These are phyloP conservation scores for Sclerotinia sclerotiorum DNA, from an alignment of 2,329 filamentous ascomycete species.

Conservation along the genomic window DNA sequence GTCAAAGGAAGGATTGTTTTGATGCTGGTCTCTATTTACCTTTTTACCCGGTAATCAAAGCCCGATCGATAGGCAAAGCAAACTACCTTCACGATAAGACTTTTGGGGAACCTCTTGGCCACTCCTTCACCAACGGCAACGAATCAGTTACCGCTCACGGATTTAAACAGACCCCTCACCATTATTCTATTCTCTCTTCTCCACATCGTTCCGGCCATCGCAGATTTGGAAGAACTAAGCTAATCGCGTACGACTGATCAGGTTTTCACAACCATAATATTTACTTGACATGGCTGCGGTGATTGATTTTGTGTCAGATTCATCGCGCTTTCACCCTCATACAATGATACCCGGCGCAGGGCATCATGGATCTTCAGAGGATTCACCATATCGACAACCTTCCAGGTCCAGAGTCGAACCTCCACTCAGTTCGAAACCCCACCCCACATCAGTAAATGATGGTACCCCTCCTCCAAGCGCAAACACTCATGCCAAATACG, in stretches of 20 bases:
- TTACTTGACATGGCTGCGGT: constrained; percentile 57
- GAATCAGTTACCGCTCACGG: constrained; percentile 5
- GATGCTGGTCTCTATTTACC: background rate
- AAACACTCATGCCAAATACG: constrained; percentile 26
- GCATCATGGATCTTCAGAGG: constrained; percentile 46
- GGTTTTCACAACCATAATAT: constrained; percentile 29
- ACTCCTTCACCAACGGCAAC: constrained; percentile 7
- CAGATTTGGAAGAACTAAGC: constrained; percentile 24
- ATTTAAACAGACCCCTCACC: background rate
- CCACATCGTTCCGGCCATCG: constrained; percentile 12
- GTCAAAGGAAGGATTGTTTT: constrained; percentile 3
- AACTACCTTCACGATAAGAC: constrained; percentile 19
- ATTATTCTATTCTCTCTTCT: constrained; percentile 19
- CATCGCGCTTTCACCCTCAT: constrained; percentile 58
- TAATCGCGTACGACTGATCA: constrained; percentile 31
- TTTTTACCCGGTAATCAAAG: constrained; percentile 22
- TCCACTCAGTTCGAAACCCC: constrained; percentile 36
- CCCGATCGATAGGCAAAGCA: constrained; percentile 18
- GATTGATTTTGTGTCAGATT: constrained; percentile 73
- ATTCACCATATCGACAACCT: constrained; percentile 41
- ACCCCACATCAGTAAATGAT: constrained; percentile 28
- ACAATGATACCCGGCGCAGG: constrained; percentile 61
- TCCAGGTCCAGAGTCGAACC: constrained; percentile 34
- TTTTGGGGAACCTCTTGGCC: constrained; percentile 7
- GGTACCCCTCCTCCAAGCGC: constrained; percentile 34